phyloP scores from a whole-genome alignment of 495 filamentous ascomycete species.

The Articulospora tetracladia region DNA sequence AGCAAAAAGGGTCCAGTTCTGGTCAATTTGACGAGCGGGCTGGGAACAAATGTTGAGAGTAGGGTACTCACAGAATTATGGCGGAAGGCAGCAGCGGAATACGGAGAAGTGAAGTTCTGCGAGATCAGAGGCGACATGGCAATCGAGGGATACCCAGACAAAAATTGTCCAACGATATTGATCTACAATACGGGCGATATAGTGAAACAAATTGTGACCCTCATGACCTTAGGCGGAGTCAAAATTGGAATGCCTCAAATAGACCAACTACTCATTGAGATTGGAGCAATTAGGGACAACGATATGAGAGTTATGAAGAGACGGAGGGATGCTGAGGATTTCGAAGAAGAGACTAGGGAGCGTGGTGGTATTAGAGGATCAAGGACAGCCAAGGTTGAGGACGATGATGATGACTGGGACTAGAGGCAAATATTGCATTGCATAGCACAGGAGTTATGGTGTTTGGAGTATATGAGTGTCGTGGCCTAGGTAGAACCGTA shows the following conservation, averaged over 20 bases:
- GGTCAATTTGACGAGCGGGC: slow-evolving; percentile 78
- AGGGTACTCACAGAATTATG: slow-evolving; percentile 81
- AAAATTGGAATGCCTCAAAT: slow-evolving; percentile 60
- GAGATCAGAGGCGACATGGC: slow-evolving; percentile 91
- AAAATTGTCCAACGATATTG: slow-evolving; percentile 90
- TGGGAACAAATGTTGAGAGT: slow-evolving; percentile 77
- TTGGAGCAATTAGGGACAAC: slow-evolving; percentile 70
- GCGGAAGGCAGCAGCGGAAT: slow-evolving; percentile 76
- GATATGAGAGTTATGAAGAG: slow-evolving; percentile 75
- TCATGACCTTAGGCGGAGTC: slow-evolving; percentile 71
- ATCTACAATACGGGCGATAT: slow-evolving; percentile 93
- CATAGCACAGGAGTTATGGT: background rate
- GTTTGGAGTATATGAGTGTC: background rate
- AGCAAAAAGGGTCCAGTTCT: slow-evolving; percentile 70
- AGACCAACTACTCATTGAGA: slow-evolving; percentile 73
- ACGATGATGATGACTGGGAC: slow-evolving; percentile 78
- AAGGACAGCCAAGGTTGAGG: slow-evolving; percentile 42
- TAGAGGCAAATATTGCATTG: slow-evolving; percentile 30
- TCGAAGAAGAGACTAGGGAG: slow-evolving; percentile 41
- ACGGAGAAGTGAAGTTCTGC: slow-evolving; percentile 94
- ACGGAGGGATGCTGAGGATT: slow-evolving; percentile 55
- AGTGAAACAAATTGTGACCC: slow-evolving; percentile 78
- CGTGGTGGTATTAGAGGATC: slow-evolving; percentile 40
- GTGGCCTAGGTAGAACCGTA: background rate
- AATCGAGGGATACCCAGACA: slow-evolving; percentile 93